Evolutionary conservation across 2,329 filamentous ascomycete species (phyloP), one percentile per base, ranked within the genome.

Genomic region (Juglanconis oblonga): DNA sequence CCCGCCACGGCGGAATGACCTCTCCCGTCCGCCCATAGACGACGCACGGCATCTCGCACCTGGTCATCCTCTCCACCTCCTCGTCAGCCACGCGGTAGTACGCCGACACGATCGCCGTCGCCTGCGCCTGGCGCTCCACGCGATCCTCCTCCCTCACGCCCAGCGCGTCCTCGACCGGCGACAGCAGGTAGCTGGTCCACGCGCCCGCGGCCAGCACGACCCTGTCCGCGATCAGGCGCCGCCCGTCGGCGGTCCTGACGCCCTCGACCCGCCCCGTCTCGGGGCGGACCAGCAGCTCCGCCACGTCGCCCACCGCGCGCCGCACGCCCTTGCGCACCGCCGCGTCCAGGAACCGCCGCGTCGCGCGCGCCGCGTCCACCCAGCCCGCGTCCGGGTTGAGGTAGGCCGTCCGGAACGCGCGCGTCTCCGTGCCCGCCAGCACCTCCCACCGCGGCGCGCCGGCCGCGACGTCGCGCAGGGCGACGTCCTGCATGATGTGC

Each of bases 51-150:
- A 60, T 35, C 29, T 52, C 53, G 38, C 24, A 31, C 14, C 35
- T 35, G 11, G 35, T 14, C 38, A 52, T 56, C 7, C 35, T 52
- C n/a, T 36, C 32, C 2, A 45, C 8, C 14, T 57, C 53, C 3
- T 7, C 3, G n/a, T 49, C 42, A 31, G 38, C 13, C 13, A 52
- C 17, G 9, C 49, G 40, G 8, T 52, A 60, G 14, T 48, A 60
- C 13, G 53, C 53, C 31, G 53, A 57, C 49, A 61, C 53, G 32
- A 52, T 49, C 6, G 58, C 58, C 14, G 49, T 57, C 13, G 58
- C 40, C 49, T 49, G 58, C 9, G 53, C 48, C 48, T 57, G 58
- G 3, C 49, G 53, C 42, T 57, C 58, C 31, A 57, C 14, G 45
- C 57, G 38, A 17, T 59, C 52, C 47, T 51, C 4, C 52, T 55